Evolutionary conservation across 805 yeast species (phyloP), one percentile per base, ranked within the genome.

Genomic region (Maudiozyma serrabonitensis): DNA sequence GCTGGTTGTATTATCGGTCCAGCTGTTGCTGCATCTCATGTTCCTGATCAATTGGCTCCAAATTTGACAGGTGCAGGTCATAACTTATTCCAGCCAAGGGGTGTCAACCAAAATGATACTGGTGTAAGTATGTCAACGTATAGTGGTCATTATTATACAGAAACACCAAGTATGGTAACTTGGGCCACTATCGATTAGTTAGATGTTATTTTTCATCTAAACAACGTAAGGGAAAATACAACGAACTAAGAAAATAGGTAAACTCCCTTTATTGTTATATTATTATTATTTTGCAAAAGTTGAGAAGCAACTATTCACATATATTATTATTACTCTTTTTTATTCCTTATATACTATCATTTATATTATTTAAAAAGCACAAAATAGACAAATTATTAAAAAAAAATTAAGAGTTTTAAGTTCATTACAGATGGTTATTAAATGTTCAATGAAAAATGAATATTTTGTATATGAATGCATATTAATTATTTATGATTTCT

Each of bases 61-160:
- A 45, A 50, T 23, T 48, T 63, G 40, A 68, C 73, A 21, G 75
- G 75, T 56, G 65, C 70, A 18, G 69, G 73, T 56, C 61, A 70
- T 37, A 95, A 95, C 65, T 68, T 91, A 54, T 78, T 91, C 75
- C 99, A 91, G 73, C 96, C 96, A 69, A 85, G 88, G 73, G 80
- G 81, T 57, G 80, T 76, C 62, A 69, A 74, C 59, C 81, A 87
- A 72, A 87, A 90, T 66, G 98, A 90, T 68, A 90, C 97, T 54
- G 87, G 88, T 63, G 52, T 60, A 39, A 51, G 57, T 32, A 57
- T 68, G 59, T 59, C 72, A n/a, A 67, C 71, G 49, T 57, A 55
- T 16, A 55, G 54, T 39, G 62, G 56, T 45, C 69, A 52, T 49
- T 70, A 63, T 59, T 75, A 71, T 67, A 73, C 78, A 47, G 63